Evolutionary conservation across 192 early-diverging fungal species (phyloP).

Genomic region (Entomortierella parvispora): DNA sequence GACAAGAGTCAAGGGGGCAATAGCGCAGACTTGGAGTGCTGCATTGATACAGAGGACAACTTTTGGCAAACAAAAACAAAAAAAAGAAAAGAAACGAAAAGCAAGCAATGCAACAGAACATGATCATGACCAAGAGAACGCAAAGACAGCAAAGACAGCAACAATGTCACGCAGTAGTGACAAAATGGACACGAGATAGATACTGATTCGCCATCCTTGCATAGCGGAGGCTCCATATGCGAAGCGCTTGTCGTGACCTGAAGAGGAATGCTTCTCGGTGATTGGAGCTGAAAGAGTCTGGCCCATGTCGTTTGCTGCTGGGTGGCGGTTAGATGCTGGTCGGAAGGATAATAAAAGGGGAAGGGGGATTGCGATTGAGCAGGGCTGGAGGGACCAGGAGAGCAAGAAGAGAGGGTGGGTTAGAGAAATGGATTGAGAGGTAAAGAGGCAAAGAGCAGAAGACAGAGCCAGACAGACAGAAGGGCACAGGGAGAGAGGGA

Average conservation of each 20-base stretch:
- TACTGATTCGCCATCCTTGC: slow-evolving; percentile 98
- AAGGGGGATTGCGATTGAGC: neutral
- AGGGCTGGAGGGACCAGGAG: neutral
- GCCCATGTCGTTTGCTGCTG: slow-evolving; percentile 73
- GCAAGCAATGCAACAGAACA: slow-evolving; percentile 7
- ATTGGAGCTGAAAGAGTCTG: slow-evolving; percentile 96
- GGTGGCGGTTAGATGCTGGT: neutral
- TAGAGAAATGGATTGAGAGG: too few species aligned
- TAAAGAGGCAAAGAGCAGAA: too few species aligned
- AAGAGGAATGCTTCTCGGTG: slow-evolving; percentile 85
- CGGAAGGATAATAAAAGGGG: neutral
- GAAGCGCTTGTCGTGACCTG: slow-evolving; percentile 78
- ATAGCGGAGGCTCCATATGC: slow-evolving; percentile 90
- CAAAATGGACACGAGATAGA: slow-evolving; percentile 22
- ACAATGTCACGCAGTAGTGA: slow-evolving; percentile 5
- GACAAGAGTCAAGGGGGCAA: slow-evolving; percentile 19
- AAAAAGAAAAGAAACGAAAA: slow-evolving; percentile 10
- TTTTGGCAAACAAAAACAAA: slow-evolving; percentile 5
- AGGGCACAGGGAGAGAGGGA: neutral
- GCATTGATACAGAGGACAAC: neutral
- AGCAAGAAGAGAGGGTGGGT: too few species aligned
- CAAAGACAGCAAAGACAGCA: slow-evolving; percentile 21
- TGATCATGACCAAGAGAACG: slow-evolving; percentile 3
- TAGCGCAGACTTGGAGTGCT: slow-evolving; percentile 2
- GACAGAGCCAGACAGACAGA: too few species aligned